phyloP scores from a whole-genome alignment of 2,329 filamentous ascomycete genomes.

The Thielaviopsis musarum region DNA sequence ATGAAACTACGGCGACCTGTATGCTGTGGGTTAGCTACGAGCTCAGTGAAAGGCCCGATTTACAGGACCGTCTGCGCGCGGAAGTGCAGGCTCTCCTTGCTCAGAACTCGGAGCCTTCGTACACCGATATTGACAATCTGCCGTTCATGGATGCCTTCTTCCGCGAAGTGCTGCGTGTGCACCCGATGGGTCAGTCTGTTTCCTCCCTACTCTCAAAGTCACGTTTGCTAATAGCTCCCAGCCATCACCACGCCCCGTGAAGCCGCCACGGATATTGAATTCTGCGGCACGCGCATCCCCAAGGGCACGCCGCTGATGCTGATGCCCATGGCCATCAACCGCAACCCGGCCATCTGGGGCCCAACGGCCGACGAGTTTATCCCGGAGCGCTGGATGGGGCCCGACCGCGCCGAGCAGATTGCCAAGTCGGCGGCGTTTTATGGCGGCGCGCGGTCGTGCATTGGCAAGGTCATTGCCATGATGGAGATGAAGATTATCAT shows the following conservation, averaged over 20 bases:
- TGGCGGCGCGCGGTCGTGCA: slow-evolving; percentile 23
- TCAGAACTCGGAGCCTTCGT: slow-evolving; percentile 11
- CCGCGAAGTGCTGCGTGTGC: slow-evolving; percentile 26
- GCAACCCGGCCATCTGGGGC: slow-evolving; percentile 23
- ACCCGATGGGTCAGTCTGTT: slow-evolving; percentile 19
- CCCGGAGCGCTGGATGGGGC: slow-evolving; percentile 23
- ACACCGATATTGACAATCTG: slow-evolving; percentile 19
- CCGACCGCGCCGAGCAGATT: slow-evolving; percentile 15
- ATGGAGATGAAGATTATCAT: slow-evolving; percentile 24
- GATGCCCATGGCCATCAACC: slow-evolving; percentile 21
- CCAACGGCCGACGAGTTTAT: slow-evolving; percentile 19
- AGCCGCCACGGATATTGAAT: slow-evolving; percentile 18
- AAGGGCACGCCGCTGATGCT: slow-evolving; percentile 22
- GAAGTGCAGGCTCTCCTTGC: slow-evolving; percentile 20
- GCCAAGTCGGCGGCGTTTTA: slow-evolving; percentile 22
- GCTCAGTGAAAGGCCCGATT: slow-evolving; percentile 20
- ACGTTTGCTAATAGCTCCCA: slow-evolving; percentile 9
- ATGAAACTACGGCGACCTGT: slow-evolving; percentile 27
- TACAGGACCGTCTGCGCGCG: slow-evolving; percentile 23
- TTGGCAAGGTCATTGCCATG: slow-evolving; percentile 21
- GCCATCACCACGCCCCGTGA: slow-evolving; percentile 20
- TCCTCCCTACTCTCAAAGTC: not conserved
- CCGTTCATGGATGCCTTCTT: slow-evolving; percentile 25
- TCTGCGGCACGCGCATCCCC: slow-evolving; percentile 21
- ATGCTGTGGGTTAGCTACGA: slow-evolving; percentile 26